Evolutionary conservation across 192 early-diverging fungal genomes (phyloP), one percentile per base, ranked within the genome.

Genomic region (Kappamyces sp.): DNA sequence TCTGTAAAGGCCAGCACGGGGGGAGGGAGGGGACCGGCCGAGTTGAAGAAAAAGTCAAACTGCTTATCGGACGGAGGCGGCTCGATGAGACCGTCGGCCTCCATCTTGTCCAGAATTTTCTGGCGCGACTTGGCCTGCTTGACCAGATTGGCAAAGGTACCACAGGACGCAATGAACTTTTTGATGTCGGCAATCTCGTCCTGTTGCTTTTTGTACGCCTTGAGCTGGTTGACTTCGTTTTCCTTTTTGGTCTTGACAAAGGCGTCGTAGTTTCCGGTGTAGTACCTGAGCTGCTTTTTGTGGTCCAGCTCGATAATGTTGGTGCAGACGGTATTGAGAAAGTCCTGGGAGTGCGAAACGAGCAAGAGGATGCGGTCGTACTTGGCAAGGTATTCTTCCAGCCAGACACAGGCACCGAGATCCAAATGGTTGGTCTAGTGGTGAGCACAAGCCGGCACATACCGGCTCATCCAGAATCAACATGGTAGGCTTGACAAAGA

Each of bases 21-120:
- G 10, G 96, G 94, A 35, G 96, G 96, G 47, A 99, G 82, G 66
- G 87, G 89, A 41, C 81, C 86, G 48, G 86, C 81, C 64, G 87
- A 80, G 43, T 87, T 84, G 80, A 99, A 99, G 63, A 76, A 74
- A 76, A 99, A 96, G 64, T 85, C 84, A 81, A 92, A 90, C 60
- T 82, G 63, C 51, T 70, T 75, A 49, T 76, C 78, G 48, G 74
- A 71, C 58, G 91, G 86, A 44, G 96, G 90, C 79, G 95, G 93
- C 65, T 99, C 96, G 49, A 99, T 85, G 52, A 99, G 77, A 65
- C 96, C 96, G 61, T 86, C 96, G 61, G 93, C 96, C 76, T 94
- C 90, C 96, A 99, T 99, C 81, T 99, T 99, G 80, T 99, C 96
- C 46, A 99, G 86, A 73, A 97, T 99, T 89, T 99, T 99, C 69